phyloP scores from a whole-genome alignment of 768 basidiomycete species.

The Termitomyces heimii region DNA sequence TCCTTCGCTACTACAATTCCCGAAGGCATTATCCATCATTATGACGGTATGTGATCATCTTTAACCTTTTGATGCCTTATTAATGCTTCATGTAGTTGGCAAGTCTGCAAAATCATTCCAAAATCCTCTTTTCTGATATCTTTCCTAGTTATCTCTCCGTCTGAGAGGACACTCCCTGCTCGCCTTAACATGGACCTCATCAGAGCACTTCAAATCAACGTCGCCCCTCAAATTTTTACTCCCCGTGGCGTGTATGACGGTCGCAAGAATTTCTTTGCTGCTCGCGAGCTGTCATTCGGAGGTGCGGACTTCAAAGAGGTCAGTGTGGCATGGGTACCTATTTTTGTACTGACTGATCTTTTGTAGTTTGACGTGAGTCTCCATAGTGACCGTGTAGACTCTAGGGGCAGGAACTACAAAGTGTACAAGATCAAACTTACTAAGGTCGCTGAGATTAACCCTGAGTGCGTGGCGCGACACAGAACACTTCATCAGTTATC shows the following conservation, averaged over 20 bases:
- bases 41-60: conserved; percentile 54
- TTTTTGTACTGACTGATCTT: neutral
- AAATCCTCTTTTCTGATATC: neutral
- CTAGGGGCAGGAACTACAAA: conserved; percentile 44
- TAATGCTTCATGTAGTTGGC: neutral
- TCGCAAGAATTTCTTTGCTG: conserved; percentile 67
- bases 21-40: conserved; percentile 63
- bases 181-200: conserved; percentile 70
- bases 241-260: conserved; percentile 76
- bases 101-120: neutral
- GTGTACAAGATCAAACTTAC: conserved; percentile 60
- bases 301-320: conserved; percentile 47
- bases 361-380: conserved; percentile 59
- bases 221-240: conserved; percentile 62
- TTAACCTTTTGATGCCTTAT: neutral
- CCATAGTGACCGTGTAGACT: conserved; percentile 26
- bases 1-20: conserved; percentile 62
- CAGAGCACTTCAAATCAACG: conserved; percentile 48
- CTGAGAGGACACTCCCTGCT: conserved; percentile 64
- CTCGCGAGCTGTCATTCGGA: conserved; percentile 56
- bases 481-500: neutral
- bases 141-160: conserved; percentile 53
- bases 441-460: conserved; percentile 53
- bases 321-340: conserved; percentile 12
- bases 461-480: conserved; percentile 27